Evolutionary conservation across 768 basidiomycete genomes (phyloP).

Genomic region (Kwoniella europaea): DNA sequence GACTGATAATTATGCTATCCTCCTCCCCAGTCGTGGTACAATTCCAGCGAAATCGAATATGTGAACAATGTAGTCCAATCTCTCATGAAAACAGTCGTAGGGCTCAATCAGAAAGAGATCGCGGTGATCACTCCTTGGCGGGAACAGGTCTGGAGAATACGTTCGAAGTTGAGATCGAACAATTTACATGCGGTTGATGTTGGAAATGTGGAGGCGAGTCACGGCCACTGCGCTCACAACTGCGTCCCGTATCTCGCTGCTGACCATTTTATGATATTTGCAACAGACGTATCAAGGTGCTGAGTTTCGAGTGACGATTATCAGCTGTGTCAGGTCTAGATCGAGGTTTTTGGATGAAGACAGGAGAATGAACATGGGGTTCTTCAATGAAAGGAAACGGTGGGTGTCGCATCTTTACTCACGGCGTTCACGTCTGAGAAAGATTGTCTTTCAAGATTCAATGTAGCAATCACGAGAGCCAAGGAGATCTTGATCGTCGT

Average conservation of each 20-base stretch:
- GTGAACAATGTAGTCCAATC: slow-evolving; percentile 38
- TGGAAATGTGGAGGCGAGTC: slow-evolving; percentile 54
- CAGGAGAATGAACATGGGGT: slow-evolving; percentile 50
- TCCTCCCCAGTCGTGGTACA: slow-evolving; percentile 49
- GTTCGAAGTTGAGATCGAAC: slow-evolving; percentile 43
- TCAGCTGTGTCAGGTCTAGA: slow-evolving; percentile 47
- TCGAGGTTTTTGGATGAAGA: slow-evolving; percentile 53
- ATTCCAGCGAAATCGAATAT: slow-evolving; percentile 45
- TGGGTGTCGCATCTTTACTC: slow-evolving; percentile 18
- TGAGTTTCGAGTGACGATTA: slow-evolving; percentile 52
- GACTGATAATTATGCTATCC: neutral
- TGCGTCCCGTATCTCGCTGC: neutral
- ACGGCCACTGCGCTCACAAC: neutral
- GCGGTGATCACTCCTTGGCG: slow-evolving; percentile 58
- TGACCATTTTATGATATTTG: neutral
- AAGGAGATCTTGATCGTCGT: slow-evolving; percentile 58
- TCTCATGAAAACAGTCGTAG: slow-evolving; percentile 29
- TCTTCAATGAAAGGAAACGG: slow-evolving; percentile 58
- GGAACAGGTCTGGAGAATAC: slow-evolving; percentile 58
- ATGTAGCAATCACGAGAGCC: slow-evolving; percentile 59
- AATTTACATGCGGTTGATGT: slow-evolving; percentile 55
- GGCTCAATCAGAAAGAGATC: slow-evolving; percentile 49
- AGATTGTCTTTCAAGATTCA: slow-evolving; percentile 47
- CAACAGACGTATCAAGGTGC: slow-evolving; percentile 57
- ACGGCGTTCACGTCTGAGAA: neutral